Conservation (phyloP, 208 protist genomes). For the Crithidia bombi region DNA sequence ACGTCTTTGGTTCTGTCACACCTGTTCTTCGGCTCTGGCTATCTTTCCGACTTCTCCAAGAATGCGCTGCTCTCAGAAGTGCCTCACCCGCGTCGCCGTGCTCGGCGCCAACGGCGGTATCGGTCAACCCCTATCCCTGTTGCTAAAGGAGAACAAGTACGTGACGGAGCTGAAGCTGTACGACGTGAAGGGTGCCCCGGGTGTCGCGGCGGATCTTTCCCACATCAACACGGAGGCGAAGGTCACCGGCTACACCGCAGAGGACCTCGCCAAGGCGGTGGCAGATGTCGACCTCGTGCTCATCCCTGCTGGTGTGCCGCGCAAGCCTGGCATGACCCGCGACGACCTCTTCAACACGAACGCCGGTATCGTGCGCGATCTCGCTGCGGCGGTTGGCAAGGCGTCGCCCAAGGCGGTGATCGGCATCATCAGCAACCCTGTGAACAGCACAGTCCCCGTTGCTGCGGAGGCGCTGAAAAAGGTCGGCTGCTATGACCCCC, state of each 20-base stretch:
- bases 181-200: slow-evolving; percentile 83
- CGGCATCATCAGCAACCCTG: slow-evolving; percentile 94
- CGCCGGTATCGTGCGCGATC: slow-evolving; percentile 87
- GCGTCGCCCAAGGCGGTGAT: slow-evolving; percentile 91
- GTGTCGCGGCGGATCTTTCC: slow-evolving; percentile 90
- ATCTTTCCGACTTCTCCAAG: not conserved
- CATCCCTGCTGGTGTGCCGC: slow-evolving; percentile 95
- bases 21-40: not conserved
- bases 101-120: slow-evolving; percentile 96
- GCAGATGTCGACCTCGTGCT: slow-evolving; percentile 87
- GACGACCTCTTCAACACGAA: slow-evolving; percentile 98
- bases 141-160: slow-evolving; percentile 88
- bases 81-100: slow-evolving; percentile 77
- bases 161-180: slow-evolving; percentile 88
- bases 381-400: slow-evolving; percentile 82
- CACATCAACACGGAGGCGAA: slow-evolving; percentile 85
- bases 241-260: slow-evolving; percentile 79
- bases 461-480: slow-evolving; percentile 91
- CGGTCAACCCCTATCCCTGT: slow-evolving; percentile 95
- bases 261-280: slow-evolving; percentile 78
- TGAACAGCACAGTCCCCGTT: slow-evolving; percentile 96
- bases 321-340: slow-evolving; percentile 96
- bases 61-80: slow-evolving; percentile 37
- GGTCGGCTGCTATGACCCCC: slow-evolving; percentile 83
- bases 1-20: slow-evolving; percentile 24